phyloP scores from a whole-genome alignment of 2,329 filamentous ascomycete genomes.

The Fusarium vanettenii region DNA sequence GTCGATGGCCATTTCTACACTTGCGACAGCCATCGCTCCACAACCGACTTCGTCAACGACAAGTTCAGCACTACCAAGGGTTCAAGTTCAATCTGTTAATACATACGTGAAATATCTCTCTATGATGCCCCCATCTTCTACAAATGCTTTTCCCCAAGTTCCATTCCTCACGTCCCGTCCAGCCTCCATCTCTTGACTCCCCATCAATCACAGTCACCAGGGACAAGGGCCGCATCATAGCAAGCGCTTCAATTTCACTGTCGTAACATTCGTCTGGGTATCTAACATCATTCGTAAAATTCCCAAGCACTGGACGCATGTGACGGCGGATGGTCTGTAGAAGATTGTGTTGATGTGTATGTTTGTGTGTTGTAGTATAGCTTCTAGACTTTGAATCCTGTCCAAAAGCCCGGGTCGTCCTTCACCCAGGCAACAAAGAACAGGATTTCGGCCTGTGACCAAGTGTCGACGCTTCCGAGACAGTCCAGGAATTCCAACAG shows the following conservation, averaged over 20 bases:
- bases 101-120: conserved; percentile 34
- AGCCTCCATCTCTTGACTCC: neutral
- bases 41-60: neutral
- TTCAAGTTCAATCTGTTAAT: conserved; percentile 4
- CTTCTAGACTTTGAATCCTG: conserved; percentile 17
- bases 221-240: neutral
- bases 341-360: conserved; percentile 30
- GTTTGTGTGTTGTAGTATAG: conserved; percentile 25
- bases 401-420: neutral
- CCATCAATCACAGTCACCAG: conserved; percentile 5
- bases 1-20: neutral
- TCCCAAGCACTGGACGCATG: conserved; percentile 31
- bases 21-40: neutral
- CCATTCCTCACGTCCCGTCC: neutral
- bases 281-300: conserved; percentile 41
- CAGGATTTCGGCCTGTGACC: neutral
- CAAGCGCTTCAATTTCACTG: conserved; percentile 12
- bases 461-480: neutral
- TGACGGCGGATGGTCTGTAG: conserved; percentile 26
- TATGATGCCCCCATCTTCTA: conserved; percentile 36
- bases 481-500: neutral
- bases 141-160: conserved; percentile 22
- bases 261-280: conserved; percentile 35
- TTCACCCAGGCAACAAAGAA: neutral
- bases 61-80: neutral